Percentiles rank a stretch among this genome's conserved stretches.
phyloP scores from a whole-genome alignment of 768 basidiomycete genomes.

The Serendipita sp. region DNA sequence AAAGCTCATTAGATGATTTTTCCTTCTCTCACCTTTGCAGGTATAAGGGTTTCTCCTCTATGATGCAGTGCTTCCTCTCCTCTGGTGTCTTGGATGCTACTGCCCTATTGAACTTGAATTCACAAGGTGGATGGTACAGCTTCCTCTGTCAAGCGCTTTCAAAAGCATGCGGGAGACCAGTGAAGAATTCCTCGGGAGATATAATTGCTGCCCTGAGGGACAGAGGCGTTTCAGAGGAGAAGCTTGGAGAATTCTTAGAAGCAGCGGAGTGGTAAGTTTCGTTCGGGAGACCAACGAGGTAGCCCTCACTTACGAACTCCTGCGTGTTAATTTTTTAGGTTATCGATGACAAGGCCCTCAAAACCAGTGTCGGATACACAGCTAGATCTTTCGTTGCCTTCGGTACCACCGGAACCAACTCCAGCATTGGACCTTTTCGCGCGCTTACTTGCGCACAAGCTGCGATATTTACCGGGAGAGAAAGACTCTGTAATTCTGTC shows the following conservation, averaged over 20 bases:
- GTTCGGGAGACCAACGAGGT: neutral
- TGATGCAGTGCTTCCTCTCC: conserved; percentile 56
- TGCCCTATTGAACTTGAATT: neutral
- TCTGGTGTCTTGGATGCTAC: conserved; percentile 49
- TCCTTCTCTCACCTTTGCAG: conserved; percentile 23
- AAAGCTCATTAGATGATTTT: too few species aligned
- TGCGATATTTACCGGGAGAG: conserved; percentile 54
- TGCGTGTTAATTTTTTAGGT: conserved; percentile 5
- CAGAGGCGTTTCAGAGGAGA: neutral
- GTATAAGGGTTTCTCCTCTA: conserved; percentile 65
- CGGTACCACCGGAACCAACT: conserved; percentile 11
- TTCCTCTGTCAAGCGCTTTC: neutral
- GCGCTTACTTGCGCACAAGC: conserved; percentile 48
- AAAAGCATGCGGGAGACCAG: conserved; percentile 20
- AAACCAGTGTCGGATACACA: neutral
- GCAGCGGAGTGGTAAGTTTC: conserved; percentile 15
- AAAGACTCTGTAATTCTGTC: conserved; percentile 76
- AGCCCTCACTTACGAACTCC: neutral
- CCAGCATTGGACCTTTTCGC: conserved; percentile 59
- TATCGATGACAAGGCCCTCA: conserved; percentile 5
- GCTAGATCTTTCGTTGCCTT: conserved; percentile 5
- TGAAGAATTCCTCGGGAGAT: conserved; percentile 25
- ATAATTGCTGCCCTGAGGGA: conserved; percentile 2
- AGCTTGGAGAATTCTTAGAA: conserved; percentile 14
- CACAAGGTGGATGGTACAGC: conserved; percentile 12